These are phyloP conservation scores for Chlorella variabilis DNA, from an alignment of 163 green algal genomes.

Conservation along the genomic window DNA sequence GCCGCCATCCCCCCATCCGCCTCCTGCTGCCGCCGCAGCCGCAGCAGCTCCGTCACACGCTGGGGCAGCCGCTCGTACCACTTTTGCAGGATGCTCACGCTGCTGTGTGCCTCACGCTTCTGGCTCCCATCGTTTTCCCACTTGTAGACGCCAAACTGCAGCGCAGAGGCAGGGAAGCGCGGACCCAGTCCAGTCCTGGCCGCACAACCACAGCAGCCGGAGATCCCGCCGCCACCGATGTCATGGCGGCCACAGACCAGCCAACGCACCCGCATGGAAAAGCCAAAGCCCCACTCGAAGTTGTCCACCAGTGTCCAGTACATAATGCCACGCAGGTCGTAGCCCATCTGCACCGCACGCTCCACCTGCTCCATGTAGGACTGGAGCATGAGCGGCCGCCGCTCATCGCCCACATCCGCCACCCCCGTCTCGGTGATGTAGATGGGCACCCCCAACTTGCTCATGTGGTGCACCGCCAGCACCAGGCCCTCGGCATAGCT, in stretches of 20 bases:
- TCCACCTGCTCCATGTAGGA: slow-evolving; percentile 73
- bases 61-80: slow-evolving; percentile 34
- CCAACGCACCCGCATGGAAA: slow-evolving; percentile 34
- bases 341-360: slow-evolving; percentile 64
- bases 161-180: neutral
- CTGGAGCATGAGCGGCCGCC: slow-evolving; percentile 64
- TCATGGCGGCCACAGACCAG: no score
- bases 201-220: no score
- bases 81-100: slow-evolving; percentile 17
- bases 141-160: slow-evolving; percentile 44
- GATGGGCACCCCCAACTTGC: slow-evolving; percentile 68
- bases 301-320: slow-evolving; percentile 60
- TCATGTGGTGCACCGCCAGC: slow-evolving; percentile 49
- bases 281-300: slow-evolving; percentile 58
- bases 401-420: slow-evolving; percentile 65
- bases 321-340: slow-evolving; percentile 66
- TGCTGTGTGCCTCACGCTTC: slow-evolving; percentile 18
- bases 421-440: slow-evolving; percentile 91
- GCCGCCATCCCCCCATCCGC: neutral
- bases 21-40: neutral
- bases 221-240: no score
- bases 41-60: slow-evolving; percentile 11
- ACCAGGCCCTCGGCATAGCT: slow-evolving; percentile 31
- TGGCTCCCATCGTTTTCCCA: slow-evolving; percentile 45
- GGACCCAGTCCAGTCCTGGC: no score